Base-by-base conservation (phyloP, 331 rosid species). In the Malus hybrid region DNA sequence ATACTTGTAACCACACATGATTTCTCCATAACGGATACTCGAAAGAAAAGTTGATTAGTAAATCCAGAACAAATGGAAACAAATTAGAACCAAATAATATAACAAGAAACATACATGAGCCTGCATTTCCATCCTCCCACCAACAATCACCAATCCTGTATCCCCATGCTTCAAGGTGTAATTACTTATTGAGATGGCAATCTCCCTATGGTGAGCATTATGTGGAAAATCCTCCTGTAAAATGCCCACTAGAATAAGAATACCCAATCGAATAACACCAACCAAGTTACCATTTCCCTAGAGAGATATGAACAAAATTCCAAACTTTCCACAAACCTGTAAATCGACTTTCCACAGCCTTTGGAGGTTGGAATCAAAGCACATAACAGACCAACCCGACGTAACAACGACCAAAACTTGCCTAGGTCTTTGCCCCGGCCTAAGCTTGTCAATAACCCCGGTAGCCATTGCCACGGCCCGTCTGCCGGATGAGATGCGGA, bases 81-180 rank as follows among this genome's bases (percentile, higher is more conserved):
- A 64, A 59, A 78, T 28, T 42, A 5, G n/a, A 24, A 39, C 52
- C 5, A 7, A 52, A 67, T 60, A 20, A 70, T 69, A 65, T 7
- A 57, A 19, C 48, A 29, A 44, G 22, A 82, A 27, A 76, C 93
- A 79, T 90, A 95, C 99, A 81, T 92, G 97, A 70, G 96, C 87
- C 85, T 90, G 97, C 86, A 90, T 82, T 87, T 95, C 99, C 99
- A 95, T 90, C 79, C 99, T 90, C 68, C 97, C 99, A 75, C 98
- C 99, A 78, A 95, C 89, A 81, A 95, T 89, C 82, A 95, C 81
- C 87, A 95, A 84, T 74, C 99, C 98, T 9, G 94, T 66, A 85
- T 95, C 99, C 70, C 98, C 99, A 83, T 92, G 99, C 87, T 80
- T 90, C 46, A 95, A 83, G 44, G 98, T 89, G 83, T 95, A 95